phyloP scores from a whole-genome alignment of 2,329 filamentous ascomycete genomes.

The Penicillium hesseltinei region DNA sequence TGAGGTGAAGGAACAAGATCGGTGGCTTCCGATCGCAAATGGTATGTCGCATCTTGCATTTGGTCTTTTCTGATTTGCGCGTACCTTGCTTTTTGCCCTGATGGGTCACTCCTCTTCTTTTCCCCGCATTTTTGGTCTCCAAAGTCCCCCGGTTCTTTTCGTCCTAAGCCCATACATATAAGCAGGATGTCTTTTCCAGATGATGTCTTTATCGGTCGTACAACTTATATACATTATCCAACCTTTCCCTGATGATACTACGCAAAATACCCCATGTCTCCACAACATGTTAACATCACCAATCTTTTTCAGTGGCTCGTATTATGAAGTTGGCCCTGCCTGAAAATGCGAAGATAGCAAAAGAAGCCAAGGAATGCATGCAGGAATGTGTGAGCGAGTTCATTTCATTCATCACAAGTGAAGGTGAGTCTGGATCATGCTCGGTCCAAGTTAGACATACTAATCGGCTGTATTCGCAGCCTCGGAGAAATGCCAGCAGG shows the following conservation, averaged over 20 bases:
- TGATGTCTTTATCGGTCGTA: background rate
- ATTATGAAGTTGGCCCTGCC: slow-evolving; percentile 99
- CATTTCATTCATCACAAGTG: slow-evolving; percentile 98
- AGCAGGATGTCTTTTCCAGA: background rate
- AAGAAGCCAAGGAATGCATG: slow-evolving; percentile 99
- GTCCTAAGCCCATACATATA: background rate
- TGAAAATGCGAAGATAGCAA: slow-evolving; percentile 98
- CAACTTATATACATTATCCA: background rate
- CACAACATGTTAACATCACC: slow-evolving; percentile 21
- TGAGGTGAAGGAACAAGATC: slow-evolving; percentile 98
- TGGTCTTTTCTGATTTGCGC: slow-evolving; percentile 52
- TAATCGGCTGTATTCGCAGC: slow-evolving; percentile 55
- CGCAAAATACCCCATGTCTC: background rate
- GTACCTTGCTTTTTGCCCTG: slow-evolving; percentile 41
- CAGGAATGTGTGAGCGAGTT: slow-evolving; percentile 99
- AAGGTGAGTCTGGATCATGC: slow-evolving; percentile 63
- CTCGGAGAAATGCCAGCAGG: slow-evolving; percentile 98
- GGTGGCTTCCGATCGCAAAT: slow-evolving; percentile 99
- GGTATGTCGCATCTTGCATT: slow-evolving; percentile 67
- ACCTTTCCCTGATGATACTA: background rate
- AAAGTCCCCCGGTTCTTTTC: background rate
- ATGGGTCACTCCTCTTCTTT: slow-evolving; percentile 25
- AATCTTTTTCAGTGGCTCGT: slow-evolving; percentile 86
- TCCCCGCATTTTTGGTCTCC: slow-evolving; percentile 22
- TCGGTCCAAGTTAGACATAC: background rate